Base-by-base conservation (phyloP, 768 basidiomycete genomes). In the Rhizopogon vesiculosus region DNA sequence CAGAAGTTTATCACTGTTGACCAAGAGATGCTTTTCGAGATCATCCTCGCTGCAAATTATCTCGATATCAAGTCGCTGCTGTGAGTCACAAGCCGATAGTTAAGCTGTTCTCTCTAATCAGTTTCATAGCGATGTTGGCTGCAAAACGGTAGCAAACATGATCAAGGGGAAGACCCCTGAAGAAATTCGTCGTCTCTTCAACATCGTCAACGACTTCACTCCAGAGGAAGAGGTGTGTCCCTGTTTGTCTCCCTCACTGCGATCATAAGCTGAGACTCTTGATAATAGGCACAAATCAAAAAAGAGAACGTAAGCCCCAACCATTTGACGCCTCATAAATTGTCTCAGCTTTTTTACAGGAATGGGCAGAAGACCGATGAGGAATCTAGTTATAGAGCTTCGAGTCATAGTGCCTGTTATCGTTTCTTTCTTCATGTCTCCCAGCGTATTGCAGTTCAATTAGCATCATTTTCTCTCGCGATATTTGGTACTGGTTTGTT, bases 131-230 rank as follows among this genome's bases (percentile, higher is more conserved):
- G 95, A 97, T 67, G 93, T 97, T 56, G 95, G 95, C 1, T 97
- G 95, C 84, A 96, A 97, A 80, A 97, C 93, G 3, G 95, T 97
- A 5, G 97, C 97, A 13, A 98, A 98, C 81, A 99, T 98, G 97
- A 98, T 99, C 83, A 98, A 99, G 78, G 97, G 97, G 35, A 99
- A 99, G 83, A 96, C 95, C 3, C 97, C 97, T 22, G 97, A 98
- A 72, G 97, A 98, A 76, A 98, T 99, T 63, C 88, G 96, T 56
- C 98, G 98, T 68, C 83, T 98, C 53, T 98, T 94, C 79, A 96
- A 97, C 82, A 94, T 95, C 61, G 90, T 92, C 33, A 94, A 94
- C 70, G 97, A 98, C 74, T 99, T 99, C 69, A 98, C 97, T 4
- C 94, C 96, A 18, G 97, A 99, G 69, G 97, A 98, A 72, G 97